phyloP scores from a whole-genome alignment of 306 rosid species.

The Sphenostylis stenocarpa region DNA sequence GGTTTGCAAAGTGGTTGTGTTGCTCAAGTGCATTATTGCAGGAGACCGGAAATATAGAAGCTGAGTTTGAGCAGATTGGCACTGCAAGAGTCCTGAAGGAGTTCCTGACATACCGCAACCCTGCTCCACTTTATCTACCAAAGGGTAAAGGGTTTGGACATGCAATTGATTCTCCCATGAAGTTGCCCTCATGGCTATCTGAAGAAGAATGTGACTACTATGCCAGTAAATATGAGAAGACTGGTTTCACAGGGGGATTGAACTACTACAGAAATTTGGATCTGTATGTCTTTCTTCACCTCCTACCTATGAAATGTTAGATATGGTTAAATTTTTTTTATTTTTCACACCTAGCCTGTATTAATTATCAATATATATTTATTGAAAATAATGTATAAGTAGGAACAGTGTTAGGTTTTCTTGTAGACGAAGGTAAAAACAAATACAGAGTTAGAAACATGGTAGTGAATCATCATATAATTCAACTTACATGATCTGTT shows the following conservation, averaged over 20 bases:
- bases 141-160: constrained; percentile 57
- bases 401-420: too few relatives aligned
- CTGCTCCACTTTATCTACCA: constrained; percentile 61
- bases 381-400: too few relatives aligned
- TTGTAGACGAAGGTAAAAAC: too few relatives aligned
- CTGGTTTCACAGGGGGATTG: constrained; percentile 68
- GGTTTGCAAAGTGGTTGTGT: neutral
- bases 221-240: constrained; percentile 51
- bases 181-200: constrained; percentile 67
- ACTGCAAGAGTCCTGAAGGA: constrained; percentile 63
- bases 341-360: too few relatives aligned
- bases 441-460: too few relatives aligned
- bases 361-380: too few relatives aligned
- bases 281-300: constrained; percentile 44
- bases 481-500: too few relatives aligned
- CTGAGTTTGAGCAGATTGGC: constrained; percentile 68
- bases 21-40: constrained; percentile 11
- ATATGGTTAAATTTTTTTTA: neutral
- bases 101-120: constrained; percentile 54
- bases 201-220: constrained; percentile 69
- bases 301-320: neutral
- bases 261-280: constrained; percentile 76
- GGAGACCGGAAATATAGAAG: constrained; percentile 79
- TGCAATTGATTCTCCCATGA: constrained; percentile 47
- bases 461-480: too few relatives aligned